Conservation (phyloP, 78 protist species). For the Bodo saltans region DNA sequence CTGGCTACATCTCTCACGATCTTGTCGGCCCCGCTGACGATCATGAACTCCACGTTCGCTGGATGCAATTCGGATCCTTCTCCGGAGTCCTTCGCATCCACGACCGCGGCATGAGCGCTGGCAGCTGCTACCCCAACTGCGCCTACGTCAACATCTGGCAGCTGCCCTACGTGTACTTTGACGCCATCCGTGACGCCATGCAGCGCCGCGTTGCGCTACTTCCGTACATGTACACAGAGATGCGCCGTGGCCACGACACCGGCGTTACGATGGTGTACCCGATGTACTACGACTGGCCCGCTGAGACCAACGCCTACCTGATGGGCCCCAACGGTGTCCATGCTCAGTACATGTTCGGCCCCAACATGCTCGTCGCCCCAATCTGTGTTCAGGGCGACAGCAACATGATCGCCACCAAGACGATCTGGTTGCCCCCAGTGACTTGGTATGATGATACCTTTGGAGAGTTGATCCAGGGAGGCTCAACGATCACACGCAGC, state of each 20-base stretch:
- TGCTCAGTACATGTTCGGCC: conserved; percentile 49
- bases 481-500: neutral
- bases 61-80: conserved; percentile 55
- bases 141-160: neutral
- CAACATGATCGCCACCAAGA: neutral
- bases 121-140: neutral
- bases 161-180: neutral
- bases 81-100: neutral
- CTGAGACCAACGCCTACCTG: conserved; percentile 13
- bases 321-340: neutral
- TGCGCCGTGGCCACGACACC: conserved; percentile 23
- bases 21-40: conserved; percentile 39
- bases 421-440: conserved; percentile 27
- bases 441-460: neutral
- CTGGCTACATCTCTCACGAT: conserved; percentile 56
- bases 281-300: conserved; percentile 46
- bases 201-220: conserved; percentile 24
- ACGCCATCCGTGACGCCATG: conserved; percentile 29
- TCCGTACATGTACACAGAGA: conserved; percentile 59
- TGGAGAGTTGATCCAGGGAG: neutral
- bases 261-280: conserved; percentile 44
- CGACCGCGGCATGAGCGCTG: conserved; percentile 20
- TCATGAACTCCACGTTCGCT: conserved; percentile 48
- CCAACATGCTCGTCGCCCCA: conserved; percentile 36
- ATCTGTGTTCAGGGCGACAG: conserved; percentile 1